Evolutionary conservation across 177 flowering plant genomes (phyloP), one percentile per base, ranked within the genome.

Genomic region (Vitis hybrid): DNA sequence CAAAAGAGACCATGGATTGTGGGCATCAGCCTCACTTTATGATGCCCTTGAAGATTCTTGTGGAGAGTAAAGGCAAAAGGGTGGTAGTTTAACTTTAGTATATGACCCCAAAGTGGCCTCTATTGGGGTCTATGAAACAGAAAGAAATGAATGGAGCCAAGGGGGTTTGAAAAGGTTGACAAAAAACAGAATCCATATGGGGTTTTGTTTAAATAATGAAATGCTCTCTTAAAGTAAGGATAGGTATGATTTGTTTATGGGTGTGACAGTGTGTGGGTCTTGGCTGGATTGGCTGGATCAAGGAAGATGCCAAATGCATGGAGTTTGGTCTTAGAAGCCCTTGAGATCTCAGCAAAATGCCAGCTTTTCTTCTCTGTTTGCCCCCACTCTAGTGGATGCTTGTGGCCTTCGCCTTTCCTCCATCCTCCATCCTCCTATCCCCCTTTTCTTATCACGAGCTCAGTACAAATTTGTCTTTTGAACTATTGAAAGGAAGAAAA

Each of bases 271-370:
- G 10, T 48, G 67, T 68, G 71, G 76, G 72, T 64, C 33, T 68
- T 51, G 48, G 68, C 60, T 64, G 70, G 69, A 64, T 33, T 69
- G 51, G 72, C 55, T 51, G 69, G 51, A 51, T 29, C 50, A 48
- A 51, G 33, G 14, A 59, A 66, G 58, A 58, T 66, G 65, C 65
- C 65, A 72, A 66, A 66, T 60, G 70, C 58, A 72, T 60, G 49
- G 11, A 52, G 51, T 14, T 45, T 48, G 49, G 22, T 50, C 13
- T 26, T 18, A 11, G 48, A 12, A 48, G 7, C 33, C 59, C 48
- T 52, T 18, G 74, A 31, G 3, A 39, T 60, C 70, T 48, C 10
- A 67, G 71, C 55, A 71, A 70, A 76, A 55, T 65, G 76, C 18
- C 55, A 57, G 20, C 60, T 55, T 39, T 55, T 62, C 66, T 33